These are phyloP conservation scores for Pholiota conissans DNA, from an alignment of 768 basidiomycete species.

Conservation along the genomic window DNA sequence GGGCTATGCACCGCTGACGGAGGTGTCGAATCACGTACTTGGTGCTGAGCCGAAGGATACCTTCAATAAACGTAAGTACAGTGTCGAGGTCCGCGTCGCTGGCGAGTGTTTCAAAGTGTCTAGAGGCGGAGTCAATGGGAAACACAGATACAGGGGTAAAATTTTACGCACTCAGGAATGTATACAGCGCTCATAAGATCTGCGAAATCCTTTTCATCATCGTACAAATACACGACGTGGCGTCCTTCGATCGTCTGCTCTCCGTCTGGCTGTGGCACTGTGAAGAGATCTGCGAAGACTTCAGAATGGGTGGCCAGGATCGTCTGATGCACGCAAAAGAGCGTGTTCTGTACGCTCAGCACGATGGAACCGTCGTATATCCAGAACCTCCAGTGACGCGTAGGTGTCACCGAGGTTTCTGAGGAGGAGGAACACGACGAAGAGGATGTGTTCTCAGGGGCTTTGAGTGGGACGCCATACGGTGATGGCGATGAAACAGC, in stretches of 20 bases:
- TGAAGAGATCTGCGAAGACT: slow-evolving; percentile 62
- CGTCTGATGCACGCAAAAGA: slow-evolving; percentile 48
- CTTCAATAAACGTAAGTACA: slow-evolving; percentile 45
- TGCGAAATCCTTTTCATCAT: slow-evolving; percentile 45
- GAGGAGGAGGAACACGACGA: neutral
- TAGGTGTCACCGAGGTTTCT: neutral
- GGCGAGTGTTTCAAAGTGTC: slow-evolving; percentile 38
- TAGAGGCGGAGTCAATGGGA: slow-evolving; percentile 10
- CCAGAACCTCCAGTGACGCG: slow-evolving; percentile 38
- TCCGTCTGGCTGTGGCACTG: slow-evolving; percentile 51
- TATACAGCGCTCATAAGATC: slow-evolving; percentile 54
- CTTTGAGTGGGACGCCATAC: no score
- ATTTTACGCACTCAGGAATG: slow-evolving; percentile 44
- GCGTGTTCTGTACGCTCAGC: slow-evolving; percentile 35
- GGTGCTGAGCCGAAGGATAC: slow-evolving; percentile 61
- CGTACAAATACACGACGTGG: slow-evolving; percentile 50
- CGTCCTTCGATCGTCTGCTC: slow-evolving; percentile 47
- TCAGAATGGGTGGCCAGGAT: slow-evolving; percentile 57
- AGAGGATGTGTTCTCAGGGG: no score
- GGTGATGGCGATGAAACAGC: neutral
- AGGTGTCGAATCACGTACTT: slow-evolving; percentile 59
- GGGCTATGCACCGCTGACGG: slow-evolving; percentile 49
- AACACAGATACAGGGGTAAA: slow-evolving; percentile 8
- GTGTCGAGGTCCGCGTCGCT: slow-evolving; percentile 39
- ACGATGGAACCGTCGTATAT: slow-evolving; percentile 48